phyloP scores from a whole-genome alignment of 2,329 filamentous ascomycete genomes.

The Geosmithia morbida region DNA sequence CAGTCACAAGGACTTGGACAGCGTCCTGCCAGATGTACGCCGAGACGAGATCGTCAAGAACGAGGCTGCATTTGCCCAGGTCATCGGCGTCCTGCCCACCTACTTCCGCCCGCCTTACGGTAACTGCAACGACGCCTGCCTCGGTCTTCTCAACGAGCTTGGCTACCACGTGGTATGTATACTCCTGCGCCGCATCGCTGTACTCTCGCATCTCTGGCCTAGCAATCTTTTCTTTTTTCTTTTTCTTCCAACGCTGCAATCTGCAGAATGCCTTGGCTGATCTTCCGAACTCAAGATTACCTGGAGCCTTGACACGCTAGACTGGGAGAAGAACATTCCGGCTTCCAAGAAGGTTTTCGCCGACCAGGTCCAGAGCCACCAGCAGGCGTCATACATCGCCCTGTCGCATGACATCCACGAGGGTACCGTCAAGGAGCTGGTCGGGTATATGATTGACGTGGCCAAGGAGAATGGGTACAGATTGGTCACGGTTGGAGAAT shows the following conservation, averaged over 20 bases:
- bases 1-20: conserved; percentile 28
- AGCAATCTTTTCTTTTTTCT: no score
- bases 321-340: conserved; percentile 37
- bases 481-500: conserved; percentile 41
- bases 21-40: conserved; percentile 16
- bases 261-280: background rate
- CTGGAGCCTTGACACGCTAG: conserved; percentile 45
- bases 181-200: no score
- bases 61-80: conserved; percentile 26
- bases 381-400: conserved; percentile 21
- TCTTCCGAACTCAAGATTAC: conserved; percentile 15
- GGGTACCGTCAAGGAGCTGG: conserved; percentile 27
- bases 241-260: no score
- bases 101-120: conserved; percentile 31
- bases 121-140: conserved; percentile 24
- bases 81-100: conserved; percentile 23
- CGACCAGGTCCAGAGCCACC: background rate
- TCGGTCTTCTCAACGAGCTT: conserved; percentile 18
- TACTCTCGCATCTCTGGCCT: no score
- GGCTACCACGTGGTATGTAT: conserved; percentile 35
- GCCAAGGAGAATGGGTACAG: conserved; percentile 25
- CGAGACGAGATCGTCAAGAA: conserved; percentile 26
- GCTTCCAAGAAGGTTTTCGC: conserved; percentile 21
- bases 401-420: conserved; percentile 39
- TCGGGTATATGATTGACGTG: conserved; percentile 25